Base-by-base conservation (phyloP, 2,329 filamentous ascomycete genomes). In the Purpureocillium takamizusanense region DNA sequence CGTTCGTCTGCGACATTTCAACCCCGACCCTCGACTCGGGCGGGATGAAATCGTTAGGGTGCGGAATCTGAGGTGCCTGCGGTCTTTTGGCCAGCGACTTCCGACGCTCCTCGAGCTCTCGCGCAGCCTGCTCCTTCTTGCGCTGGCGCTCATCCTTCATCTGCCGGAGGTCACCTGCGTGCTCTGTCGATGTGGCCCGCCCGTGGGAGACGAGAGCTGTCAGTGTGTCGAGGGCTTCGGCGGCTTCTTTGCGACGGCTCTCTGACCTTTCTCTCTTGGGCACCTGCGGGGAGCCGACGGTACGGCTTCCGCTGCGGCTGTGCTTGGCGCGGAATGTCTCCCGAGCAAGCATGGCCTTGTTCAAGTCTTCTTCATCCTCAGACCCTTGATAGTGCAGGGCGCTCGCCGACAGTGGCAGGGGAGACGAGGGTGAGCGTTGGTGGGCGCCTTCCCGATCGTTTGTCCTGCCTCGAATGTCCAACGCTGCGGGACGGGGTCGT, bases 91-190 rank as follows among this genome's bases (percentile, higher is more conserved):
- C 86, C 18, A 94, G 69, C 12, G 90, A 95, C 53, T 85, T 78
- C 41, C 90, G 81, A 21, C 90, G 79, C 52, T 92, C 86, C 59
- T 95, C 89, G 1, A 97, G 74, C 59, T 95, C 89, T 35, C 83
- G 80, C 7, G 88, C 87, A 9, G 84, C 84, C 35, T 79, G 68
- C 47, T 87, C 83, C 60, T 82, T 86, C 61, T 81, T 83, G 35
- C 72, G 62, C 42, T 77, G 74, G 34, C 76, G 67, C 43, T 84
- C 79, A 27, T 77, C 70, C 49, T 69, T 79, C 49, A 72, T 70
- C 41, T 66, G 57, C 42, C 64, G 69, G 41, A 78, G 53, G 42
- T 81, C 76, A 4, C 74, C 74, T 13, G 63, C 65, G 44, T 69
- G 67, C 33, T 70, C 62, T 7, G 66, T 63, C 4, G 68, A 65